These are phyloP conservation scores for Polyplosphaeria fusca DNA, from an alignment of 495 filamentous ascomycete genomes.

Conservation along the genomic window DNA sequence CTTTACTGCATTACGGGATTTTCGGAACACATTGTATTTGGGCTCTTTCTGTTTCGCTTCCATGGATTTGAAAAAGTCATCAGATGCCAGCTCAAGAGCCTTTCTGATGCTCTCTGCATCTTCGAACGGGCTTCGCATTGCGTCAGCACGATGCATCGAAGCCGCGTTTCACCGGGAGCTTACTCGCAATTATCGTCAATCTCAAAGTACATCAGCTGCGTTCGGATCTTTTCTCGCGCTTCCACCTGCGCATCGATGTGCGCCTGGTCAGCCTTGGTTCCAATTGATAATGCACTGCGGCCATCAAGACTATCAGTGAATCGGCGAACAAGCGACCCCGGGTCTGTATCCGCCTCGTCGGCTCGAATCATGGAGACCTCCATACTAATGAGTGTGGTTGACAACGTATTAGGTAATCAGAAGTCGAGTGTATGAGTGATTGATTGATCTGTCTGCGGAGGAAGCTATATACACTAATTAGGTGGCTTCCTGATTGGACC, in stretches of 20 bases:
- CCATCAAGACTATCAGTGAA: conserved; percentile 2
- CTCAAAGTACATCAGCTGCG: background rate
- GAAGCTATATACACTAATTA: too few relatives aligned
- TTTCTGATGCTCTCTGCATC: background rate
- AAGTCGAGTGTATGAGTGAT: too few relatives aligned
- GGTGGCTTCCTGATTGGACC: too few relatives aligned
- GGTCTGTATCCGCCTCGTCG: background rate
- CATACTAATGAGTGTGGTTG: too few relatives aligned
- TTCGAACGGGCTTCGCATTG: background rate
- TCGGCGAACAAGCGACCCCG: background rate
- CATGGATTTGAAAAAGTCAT: background rate
- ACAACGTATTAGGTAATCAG: too few relatives aligned
- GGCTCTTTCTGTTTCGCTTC: background rate
- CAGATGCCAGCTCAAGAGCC: background rate
- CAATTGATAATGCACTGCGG: background rate
- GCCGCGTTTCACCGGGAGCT: too few relatives aligned
- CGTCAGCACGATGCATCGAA: too few relatives aligned
- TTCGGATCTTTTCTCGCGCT: background rate
- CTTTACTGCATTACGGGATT: background rate
- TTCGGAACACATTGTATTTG: background rate
- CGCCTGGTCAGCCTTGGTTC: background rate
- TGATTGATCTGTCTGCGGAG: too few relatives aligned
- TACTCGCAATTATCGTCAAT: background rate
- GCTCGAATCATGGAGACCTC: too few relatives aligned
- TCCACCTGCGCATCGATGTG: background rate